Base-by-base conservation (phyloP, 305 asterid genomes). In the Fraxinus baroniana region DNA sequence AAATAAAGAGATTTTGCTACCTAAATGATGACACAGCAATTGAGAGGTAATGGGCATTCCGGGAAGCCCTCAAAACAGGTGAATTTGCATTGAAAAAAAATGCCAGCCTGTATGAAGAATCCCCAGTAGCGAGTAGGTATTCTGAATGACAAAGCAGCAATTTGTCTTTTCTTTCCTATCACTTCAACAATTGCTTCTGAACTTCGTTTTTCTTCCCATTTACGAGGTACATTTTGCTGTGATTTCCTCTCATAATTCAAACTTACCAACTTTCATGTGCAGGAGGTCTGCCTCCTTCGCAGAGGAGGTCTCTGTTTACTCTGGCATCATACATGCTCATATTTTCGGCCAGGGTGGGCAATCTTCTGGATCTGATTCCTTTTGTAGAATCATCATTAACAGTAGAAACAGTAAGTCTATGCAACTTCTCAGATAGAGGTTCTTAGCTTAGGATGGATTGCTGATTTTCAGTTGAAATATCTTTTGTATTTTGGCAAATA, bases 251-350 rank as follows among this genome's bases (percentile, higher is more conserved):
- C 75, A 62, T 76, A 28, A 44, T 86, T 77, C 76, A 71, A 71
- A 71, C 76, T 52, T n/a, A 46, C 70, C 77, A 49, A 28, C 74
- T 81, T 71, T 73, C 77, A 52, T 87, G 39, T 87, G 86, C 80
- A 89, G 91, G 90, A 76, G 90, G 88, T 80, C 81, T 89, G 76
- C 91, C 80, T 78, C 89, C 91, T 64, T 87, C 86, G 70, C 88
- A 83, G 82, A 86, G 90, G 84, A 83, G 92, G 86, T 89, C 92
- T 86, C 82, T 89, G 37, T 89, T 87, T 82, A 89, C 91, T 26
- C 76, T 87, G 87, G 91, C 91, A 81, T 85, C 92, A 77, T 86
- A 83, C 80, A 89, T 89, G 92, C 91, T 89, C 46, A 81, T 87
- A 74, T 84, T 87, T 57, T 84, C 81, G 32, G 91, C 92, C 66